These are phyloP conservation scores for Rhododendron molle DNA, from an alignment of 148 eudicot species.

Conservation along the genomic window DNA sequence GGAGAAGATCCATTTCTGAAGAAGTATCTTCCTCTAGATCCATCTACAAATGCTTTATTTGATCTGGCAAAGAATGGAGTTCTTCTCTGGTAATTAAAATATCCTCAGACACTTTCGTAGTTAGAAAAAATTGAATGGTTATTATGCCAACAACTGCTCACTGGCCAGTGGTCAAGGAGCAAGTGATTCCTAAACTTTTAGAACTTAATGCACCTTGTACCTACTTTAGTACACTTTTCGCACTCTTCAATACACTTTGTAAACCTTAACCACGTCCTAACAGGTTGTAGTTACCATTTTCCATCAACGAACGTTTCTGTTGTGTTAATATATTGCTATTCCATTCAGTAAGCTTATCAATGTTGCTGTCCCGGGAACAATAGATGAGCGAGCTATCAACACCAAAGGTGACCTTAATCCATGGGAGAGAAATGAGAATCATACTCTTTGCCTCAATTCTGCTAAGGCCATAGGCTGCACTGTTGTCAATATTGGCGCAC, in stretches of 20 bases:
- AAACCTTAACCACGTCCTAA: not conserved
- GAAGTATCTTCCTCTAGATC: slow-evolving; percentile 74
- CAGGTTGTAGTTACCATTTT: not conserved
- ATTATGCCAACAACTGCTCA: not conserved
- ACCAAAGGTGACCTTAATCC: slow-evolving; percentile 70
- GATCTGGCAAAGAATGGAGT: slow-evolving; percentile 85
- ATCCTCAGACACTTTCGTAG: not conserved
- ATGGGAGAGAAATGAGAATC: slow-evolving; percentile 96
- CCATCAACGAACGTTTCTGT: not conserved
- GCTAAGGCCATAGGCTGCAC: slow-evolving; percentile 98
- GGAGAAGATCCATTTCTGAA: slow-evolving; percentile 67
- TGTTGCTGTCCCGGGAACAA: slow-evolving; percentile 87
- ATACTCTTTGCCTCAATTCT: slow-evolving; percentile 88
- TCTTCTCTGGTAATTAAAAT: slow-evolving; percentile 64
- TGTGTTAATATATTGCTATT: slow-evolving; percentile 12
- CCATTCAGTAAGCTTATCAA: slow-evolving; percentile 78
- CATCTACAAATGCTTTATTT: slow-evolving; percentile 56
- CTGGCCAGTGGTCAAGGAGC: not conserved
- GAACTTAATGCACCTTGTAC: not conserved
- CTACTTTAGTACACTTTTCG: not conserved
- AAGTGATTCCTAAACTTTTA: not conserved
- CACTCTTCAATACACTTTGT: not conserved
- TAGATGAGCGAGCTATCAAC: slow-evolving; percentile 90
- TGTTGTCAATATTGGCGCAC: slow-evolving; percentile 87
- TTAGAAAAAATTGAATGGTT: not conserved